Conservation (phyloP, 2,329 filamentous ascomycete genomes). For the Pseudogymnoascus sp. region DNA sequence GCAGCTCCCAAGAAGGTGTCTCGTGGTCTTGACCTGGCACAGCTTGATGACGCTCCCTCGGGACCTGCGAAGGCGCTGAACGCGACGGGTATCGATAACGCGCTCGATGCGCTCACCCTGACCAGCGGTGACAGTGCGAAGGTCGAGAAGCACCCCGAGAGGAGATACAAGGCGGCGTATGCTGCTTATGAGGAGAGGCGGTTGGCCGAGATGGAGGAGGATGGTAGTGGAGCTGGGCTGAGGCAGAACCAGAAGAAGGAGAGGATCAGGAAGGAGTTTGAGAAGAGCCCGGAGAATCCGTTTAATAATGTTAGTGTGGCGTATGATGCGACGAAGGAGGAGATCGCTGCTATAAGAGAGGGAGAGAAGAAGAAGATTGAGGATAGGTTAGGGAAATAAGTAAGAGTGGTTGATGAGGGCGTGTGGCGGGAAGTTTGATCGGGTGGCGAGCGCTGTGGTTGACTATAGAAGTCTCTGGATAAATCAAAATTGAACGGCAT, state of each 20-base stretch:
- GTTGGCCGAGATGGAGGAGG: constrained; percentile 75
- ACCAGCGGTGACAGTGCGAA: constrained; percentile 51
- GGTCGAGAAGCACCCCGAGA: constrained; percentile 82
- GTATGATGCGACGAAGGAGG: constrained; percentile 73
- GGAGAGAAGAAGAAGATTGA: constrained; percentile 69
- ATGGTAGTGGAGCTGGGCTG: constrained; percentile 64
- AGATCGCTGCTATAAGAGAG: constrained; percentile 58
- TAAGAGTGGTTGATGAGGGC: background rate
- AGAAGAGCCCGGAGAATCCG: constrained; percentile 89
- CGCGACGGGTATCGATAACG: constrained; percentile 86
- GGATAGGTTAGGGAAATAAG: constrained; percentile 46
- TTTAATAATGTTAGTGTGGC: constrained; percentile 75
- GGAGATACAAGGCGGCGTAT: constrained; percentile 79
- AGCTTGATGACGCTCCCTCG: constrained; percentile 51
- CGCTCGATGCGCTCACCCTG: constrained; percentile 75
- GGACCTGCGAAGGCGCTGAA: constrained; percentile 53
- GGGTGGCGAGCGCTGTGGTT: background rate
- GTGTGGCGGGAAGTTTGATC: background rate
- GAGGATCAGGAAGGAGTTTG: constrained; percentile 82
- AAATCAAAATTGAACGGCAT: constrained; percentile 1
- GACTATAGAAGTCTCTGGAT: background rate
- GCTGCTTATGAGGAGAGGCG: constrained; percentile 73
- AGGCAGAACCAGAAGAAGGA: constrained; percentile 78
- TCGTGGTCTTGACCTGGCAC: constrained; percentile 63
- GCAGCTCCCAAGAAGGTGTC: constrained; percentile 57